Evolutionary conservation across 129 eudicot species (phyloP), one percentile per base, ranked within the genome.

Genomic region (Kitagawia praeruptora): DNA sequence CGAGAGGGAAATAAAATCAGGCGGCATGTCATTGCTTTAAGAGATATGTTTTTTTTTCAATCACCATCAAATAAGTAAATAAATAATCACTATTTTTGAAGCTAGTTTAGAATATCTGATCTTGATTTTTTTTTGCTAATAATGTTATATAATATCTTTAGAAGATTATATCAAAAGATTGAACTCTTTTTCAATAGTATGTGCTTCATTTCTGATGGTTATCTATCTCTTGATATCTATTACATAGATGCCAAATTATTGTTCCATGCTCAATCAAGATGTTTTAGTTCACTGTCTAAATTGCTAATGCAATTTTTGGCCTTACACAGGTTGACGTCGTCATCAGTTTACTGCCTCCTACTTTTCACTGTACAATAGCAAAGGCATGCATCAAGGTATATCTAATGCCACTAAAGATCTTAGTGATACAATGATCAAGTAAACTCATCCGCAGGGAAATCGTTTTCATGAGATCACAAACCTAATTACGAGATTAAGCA

Each of bases 271-370:
- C 19, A n/a, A 4, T 42, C 37, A 12, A 73, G 34, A 14, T 44
- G 54, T 42, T 40, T 42, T 4, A 74, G 7, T 39, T 47, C 37
- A 28, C 37, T 21, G 51, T 73, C 74, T 84, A 76, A 63, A 38
- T 75, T 48, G 39, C 37, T 79, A 74, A 74, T 74, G 74, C 75
- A 42, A 48, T 75, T 80, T 77, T 53, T 87, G 56, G 38, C 80
- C 78, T 56, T 76, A 40, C 73, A 80, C 96, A 94, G 99, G 98
- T 87, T 76, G 97, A 96, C 76, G 84, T 92, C 38, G 99, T 96
- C 78, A 88, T 96, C 83, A 96, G 99, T 88, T 89, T 96, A 72
- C 87, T 96, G 80, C 99, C 99, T 75, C 86, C 99, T 78, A 92
- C 87, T 82, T 96, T 88, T 83, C 99, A 96, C 82, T 48, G 64